Percentiles rank a stretch among this genome's conserved stretches.
phyloP scores from a whole-genome alignment of 108 stramenopile genomes.

The Halocafeteria seosinensis region DNA sequence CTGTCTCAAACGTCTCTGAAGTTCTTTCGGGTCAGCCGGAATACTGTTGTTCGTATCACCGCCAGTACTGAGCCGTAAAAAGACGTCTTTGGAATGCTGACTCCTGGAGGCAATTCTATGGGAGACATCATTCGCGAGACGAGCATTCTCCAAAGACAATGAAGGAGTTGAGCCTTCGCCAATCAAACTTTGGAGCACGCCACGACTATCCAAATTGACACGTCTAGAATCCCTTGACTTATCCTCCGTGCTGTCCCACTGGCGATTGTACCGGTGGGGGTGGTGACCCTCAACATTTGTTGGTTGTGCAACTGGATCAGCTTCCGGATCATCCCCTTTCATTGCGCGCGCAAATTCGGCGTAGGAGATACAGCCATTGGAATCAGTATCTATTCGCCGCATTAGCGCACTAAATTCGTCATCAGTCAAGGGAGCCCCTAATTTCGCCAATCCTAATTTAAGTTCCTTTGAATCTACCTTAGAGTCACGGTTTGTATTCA shows the following conservation, averaged over 20 bases:
- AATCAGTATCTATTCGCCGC: neutral
- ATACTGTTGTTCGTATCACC: neutral
- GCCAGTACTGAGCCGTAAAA: neutral
- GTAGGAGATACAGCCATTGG: constrained; percentile 3
- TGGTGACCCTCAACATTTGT: neutral
- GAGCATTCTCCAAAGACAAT: neutral
- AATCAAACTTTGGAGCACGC: neutral
- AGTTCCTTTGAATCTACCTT: constrained; percentile 10
- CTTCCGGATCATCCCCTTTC: neutral
- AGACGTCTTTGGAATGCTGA: neutral
- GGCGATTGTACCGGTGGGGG: neutral
- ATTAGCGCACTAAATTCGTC: neutral
- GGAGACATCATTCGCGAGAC: neutral
- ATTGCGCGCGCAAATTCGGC: neutral
- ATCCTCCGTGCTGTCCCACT: neutral
- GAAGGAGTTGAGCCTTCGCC: neutral
- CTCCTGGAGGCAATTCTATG: neutral
- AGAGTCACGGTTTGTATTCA: neutral
- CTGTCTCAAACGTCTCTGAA: neutral
- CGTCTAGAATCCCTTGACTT: neutral
- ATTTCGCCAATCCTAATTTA: neutral
- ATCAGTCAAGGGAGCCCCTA: neutral
- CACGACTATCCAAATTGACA: neutral
- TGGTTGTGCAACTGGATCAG: constrained; percentile 1
- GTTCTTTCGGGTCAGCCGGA: neutral